Percentiles rank a stretch among this genome's conserved stretches.
Evolutionary conservation across 345 rosid species (phyloP).

Genomic region (Gossypium australe): DNA sequence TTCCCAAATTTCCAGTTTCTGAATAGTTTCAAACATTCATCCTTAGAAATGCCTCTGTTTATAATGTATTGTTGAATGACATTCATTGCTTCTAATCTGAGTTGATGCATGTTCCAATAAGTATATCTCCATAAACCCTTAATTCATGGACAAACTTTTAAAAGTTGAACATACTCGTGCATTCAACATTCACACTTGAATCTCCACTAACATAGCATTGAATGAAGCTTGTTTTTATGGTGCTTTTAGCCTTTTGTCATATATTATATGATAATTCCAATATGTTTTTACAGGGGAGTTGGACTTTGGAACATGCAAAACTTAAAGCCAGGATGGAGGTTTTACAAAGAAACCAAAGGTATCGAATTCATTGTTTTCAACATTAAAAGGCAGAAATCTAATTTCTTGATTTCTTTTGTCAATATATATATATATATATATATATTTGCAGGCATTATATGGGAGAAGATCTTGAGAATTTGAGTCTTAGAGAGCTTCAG

Average conservation of each 20-base stretch:
- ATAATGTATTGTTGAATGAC: background rate
- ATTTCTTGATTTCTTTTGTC: background rate
- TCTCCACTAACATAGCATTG: background rate
- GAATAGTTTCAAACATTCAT: background rate
- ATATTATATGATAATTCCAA: background rate
- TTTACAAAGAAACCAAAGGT: constrained; percentile 78
- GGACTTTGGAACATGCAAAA: constrained; percentile 83
- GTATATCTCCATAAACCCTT: background rate
- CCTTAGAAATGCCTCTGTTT: background rate
- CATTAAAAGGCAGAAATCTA: background rate
- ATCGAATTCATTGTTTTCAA: constrained; percentile 7
- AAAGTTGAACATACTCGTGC: background rate
- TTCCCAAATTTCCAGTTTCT: background rate
- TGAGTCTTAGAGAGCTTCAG: constrained; percentile 47
- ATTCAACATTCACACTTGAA: background rate
- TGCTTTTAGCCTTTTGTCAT: background rate
- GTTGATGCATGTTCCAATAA: background rate
- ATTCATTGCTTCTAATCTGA: background rate
- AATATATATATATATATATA: background rate
- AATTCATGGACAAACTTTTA: background rate
- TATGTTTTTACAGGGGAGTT: constrained; percentile 49
- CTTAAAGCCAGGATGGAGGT: constrained; percentile 87
- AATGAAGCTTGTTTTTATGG: background rate
- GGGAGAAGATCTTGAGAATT: constrained; percentile 79
- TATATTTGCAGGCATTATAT: constrained; percentile 52